These are phyloP conservation scores for Selaginella tamariscina DNA, from an alignment of 75 land plant species.

Conservation along the genomic window DNA sequence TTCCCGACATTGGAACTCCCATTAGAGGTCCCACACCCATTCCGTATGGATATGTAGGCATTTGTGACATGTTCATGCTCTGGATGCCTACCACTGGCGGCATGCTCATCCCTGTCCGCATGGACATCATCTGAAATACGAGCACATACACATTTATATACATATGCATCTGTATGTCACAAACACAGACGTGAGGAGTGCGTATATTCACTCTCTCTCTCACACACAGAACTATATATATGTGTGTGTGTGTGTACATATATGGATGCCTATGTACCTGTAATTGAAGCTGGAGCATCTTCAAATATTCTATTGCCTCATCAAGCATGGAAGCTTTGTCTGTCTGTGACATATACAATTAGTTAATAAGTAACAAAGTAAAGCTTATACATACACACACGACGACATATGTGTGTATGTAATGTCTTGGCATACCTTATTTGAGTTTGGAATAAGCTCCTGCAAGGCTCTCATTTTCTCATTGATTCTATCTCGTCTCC, in stretches of 20 bases:
- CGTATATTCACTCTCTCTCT: neutral
- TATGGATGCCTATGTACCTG: neutral
- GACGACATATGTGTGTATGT: conserved; percentile 8
- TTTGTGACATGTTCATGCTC: conserved; percentile 13
- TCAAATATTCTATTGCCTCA: conserved; percentile 20
- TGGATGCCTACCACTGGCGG: conserved; percentile 11
- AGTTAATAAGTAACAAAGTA: too few relatives aligned
- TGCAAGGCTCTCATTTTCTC: conserved; percentile 52
- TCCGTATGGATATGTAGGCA: conserved; percentile 3
- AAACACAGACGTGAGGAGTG: neutral
- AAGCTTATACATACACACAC: too few relatives aligned
- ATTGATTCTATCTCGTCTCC: conserved; percentile 45
- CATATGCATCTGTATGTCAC: too few relatives aligned
- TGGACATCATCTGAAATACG: conserved; percentile 15
- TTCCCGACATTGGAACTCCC: conserved; percentile 7
- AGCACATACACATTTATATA: too few relatives aligned
- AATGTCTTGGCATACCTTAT: conserved; percentile 28
- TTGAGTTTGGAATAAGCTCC: conserved; percentile 52
- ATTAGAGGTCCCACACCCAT: conserved; percentile 9
- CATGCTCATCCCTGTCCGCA: conserved; percentile 12
- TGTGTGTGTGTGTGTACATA: neutral
- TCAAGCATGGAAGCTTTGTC: conserved; percentile 5
- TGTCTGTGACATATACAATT: neutral
- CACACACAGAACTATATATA: neutral
- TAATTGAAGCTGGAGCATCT: conserved; percentile 14